Evolutionary conservation across 164 flowering plant species (phyloP).

Genomic region (Aristolochia fimbriata): DNA sequence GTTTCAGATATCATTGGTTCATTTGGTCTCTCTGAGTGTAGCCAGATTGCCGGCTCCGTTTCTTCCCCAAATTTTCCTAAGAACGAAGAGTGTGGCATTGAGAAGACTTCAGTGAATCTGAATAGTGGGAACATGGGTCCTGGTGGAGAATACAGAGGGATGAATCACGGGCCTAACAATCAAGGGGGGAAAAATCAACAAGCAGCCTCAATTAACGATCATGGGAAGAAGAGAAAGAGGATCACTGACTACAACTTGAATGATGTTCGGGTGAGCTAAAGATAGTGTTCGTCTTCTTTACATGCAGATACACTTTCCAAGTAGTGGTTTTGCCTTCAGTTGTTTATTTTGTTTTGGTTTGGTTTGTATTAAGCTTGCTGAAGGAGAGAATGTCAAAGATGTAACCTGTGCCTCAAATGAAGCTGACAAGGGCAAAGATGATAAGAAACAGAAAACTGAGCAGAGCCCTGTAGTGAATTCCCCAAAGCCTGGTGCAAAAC

Average conservation of each 20-base stretch:
- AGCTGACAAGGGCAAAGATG: conserved; percentile 33
- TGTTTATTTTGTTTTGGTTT: conserved; percentile 3
- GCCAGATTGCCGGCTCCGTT: conserved; percentile 18
- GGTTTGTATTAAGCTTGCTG: conserved; percentile 21
- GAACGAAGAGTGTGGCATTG: conserved; percentile 24
- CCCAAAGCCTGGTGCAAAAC: conserved; percentile 43
- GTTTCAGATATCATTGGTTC: conserved; percentile 54
- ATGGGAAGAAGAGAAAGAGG: conserved; percentile 58
- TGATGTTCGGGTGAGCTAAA: conserved; percentile 32
- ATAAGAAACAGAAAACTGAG: conserved; percentile 38
- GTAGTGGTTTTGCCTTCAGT: background rate
- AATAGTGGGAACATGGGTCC: conserved; percentile 3
- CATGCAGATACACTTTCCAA: conserved; percentile 2
- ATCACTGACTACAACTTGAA: conserved; percentile 19
- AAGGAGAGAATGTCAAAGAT: conserved; percentile 32
- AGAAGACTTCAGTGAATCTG: conserved; percentile 13
- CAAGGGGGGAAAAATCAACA: conserved; percentile 22
- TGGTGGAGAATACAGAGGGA: conserved; percentile 1
- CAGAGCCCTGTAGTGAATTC: conserved; percentile 23
- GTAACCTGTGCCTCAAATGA: conserved; percentile 28
- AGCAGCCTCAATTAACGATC: conserved; percentile 25
- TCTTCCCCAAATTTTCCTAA: conserved; percentile 20
- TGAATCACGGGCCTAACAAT: conserved; percentile 17
- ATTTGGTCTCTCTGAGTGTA: conserved; percentile 30
- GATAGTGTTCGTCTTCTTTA: background rate